phyloP scores from a whole-genome alignment of 2,329 filamentous ascomycete species.

The Tolypocladium amazonense region DNA sequence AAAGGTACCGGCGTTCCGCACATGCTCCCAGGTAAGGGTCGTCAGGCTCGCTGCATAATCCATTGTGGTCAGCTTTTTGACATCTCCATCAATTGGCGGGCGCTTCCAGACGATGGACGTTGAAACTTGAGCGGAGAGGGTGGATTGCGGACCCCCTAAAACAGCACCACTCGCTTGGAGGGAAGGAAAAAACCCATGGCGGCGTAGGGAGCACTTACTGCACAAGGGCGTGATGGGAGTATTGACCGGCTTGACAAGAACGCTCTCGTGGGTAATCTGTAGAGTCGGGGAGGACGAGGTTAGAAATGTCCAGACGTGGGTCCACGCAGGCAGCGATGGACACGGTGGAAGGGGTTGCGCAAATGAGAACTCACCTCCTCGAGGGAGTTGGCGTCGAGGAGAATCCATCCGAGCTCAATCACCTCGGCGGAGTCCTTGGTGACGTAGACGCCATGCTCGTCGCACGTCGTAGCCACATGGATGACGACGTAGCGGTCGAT shows the following conservation, averaged over 20 bases:
- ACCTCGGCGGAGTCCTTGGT: slow-evolving; percentile 99
- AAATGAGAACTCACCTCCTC: slow-evolving; percentile 63
- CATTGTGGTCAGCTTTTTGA: slow-evolving; percentile 2
- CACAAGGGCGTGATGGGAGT: slow-evolving; percentile 97
- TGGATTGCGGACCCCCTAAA: neutral
- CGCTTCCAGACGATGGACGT: neutral
- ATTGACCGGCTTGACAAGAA: slow-evolving; percentile 96
- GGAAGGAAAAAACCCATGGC: slow-evolving; percentile 6
- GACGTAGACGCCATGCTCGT: slow-evolving; percentile 98
- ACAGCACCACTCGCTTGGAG: slow-evolving; percentile 1
- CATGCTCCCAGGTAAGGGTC: slow-evolving; percentile 97
- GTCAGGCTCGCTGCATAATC: slow-evolving; percentile 72
- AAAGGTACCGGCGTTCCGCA: slow-evolving; percentile 94
- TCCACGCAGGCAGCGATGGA: neutral
- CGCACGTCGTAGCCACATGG: slow-evolving; percentile 96
- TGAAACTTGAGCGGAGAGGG: neutral
- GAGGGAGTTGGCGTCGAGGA: slow-evolving; percentile 81
- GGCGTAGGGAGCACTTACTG: slow-evolving; percentile 57
- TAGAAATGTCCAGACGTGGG: slow-evolving; percentile 1
- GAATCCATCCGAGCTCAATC: slow-evolving; percentile 97
- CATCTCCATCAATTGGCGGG: neutral
- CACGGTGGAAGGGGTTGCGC: slow-evolving; percentile 1
- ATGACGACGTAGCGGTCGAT: slow-evolving; percentile 97
- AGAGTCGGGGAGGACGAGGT: slow-evolving; percentile 1
- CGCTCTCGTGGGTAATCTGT: slow-evolving; percentile 87